A percentile compares a stretch with the other conserved stretches of the same genome.
Evolutionary conservation across 2,329 filamentous ascomycete species (phyloP).

Genomic region (Lasiodiplodia sp.): DNA sequence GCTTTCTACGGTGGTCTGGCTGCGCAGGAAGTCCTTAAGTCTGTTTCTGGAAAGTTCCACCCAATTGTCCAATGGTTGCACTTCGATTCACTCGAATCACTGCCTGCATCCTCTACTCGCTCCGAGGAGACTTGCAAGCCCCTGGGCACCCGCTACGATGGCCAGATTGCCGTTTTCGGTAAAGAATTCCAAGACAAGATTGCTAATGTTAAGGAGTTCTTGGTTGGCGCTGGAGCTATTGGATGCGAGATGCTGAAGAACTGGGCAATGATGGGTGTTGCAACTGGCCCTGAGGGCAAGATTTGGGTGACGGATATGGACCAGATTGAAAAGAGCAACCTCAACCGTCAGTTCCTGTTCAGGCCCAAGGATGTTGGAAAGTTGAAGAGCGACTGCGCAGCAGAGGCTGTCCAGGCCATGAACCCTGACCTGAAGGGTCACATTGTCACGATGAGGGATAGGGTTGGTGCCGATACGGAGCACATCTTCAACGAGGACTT

Average conservation of each 20-base stretch:
- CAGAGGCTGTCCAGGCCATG: conserved; percentile 89
- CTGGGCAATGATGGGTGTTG: conserved; percentile 98
- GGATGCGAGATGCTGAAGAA: conserved; percentile 99
- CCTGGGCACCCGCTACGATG: conserved; percentile 85
- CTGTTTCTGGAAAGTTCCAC: conserved; percentile 96
- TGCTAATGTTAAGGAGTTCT: conserved; percentile 86
- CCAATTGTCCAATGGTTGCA: conserved; percentile 97
- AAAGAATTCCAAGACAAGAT: conserved; percentile 94
- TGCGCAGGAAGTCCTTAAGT: conserved; percentile 95
- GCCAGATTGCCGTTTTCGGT: conserved; percentile 96
- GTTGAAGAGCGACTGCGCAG: conserved; percentile 95
- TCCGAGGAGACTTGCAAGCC: conserved; percentile 90
- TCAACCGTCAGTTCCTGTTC: conserved; percentile 98
- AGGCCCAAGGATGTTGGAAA: conserved; percentile 90
- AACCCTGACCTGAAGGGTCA: conserved; percentile 91
- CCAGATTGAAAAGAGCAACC: conserved; percentile 97
- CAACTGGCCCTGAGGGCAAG: conserved; percentile 84
- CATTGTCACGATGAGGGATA: conserved; percentile 84
- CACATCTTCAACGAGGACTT: conserved; percentile 93
- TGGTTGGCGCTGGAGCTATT: conserved; percentile 95
- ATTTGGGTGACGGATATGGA: conserved; percentile 98
- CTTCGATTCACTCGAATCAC: conserved; percentile 96
- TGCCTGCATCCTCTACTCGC: conserved; percentile 76
- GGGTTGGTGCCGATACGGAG: conserved; percentile 91
- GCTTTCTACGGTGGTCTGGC: conserved; percentile 94